A percentile compares a stretch with the other conserved stretches of the same genome.
Evolutionary conservation across 1,284 basidiomycete genomes (phyloP).

Genomic region (Cryptococcus deneoformans): DNA sequence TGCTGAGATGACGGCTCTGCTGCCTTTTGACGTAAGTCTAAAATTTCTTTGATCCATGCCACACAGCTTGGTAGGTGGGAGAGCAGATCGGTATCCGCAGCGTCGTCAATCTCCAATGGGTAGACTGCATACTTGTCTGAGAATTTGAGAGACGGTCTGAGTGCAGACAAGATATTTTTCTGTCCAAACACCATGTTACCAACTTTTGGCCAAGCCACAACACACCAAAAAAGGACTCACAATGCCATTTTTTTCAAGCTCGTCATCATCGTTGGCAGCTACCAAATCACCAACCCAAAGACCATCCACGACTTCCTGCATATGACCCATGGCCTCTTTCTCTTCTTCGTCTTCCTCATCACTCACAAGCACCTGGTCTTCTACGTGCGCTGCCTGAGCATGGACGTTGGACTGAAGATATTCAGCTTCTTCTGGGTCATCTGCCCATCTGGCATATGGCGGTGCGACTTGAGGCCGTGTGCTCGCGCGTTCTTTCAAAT

Average conservation of each 20-base stretch:
- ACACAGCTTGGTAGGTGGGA: constrained; percentile 71
- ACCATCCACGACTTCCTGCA: constrained; percentile 44
- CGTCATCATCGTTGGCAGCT: constrained; percentile 43
- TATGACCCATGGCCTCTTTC: constrained; percentile 31
- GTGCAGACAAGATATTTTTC: constrained; percentile 45
- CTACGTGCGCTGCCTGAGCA: constrained; percentile 8
- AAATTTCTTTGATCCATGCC: constrained; percentile 71
- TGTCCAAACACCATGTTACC: constrained; percentile 4
- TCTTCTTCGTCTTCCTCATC: constrained; percentile 17
- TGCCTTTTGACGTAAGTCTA: constrained; percentile 43
- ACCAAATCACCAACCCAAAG: constrained; percentile 50
- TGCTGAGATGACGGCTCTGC: neutral
- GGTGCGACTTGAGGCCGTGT: too few relatives aligned
- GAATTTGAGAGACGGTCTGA: constrained; percentile 38
- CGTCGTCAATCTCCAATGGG: constrained; percentile 48
- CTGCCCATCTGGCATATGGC: constrained; percentile 11
- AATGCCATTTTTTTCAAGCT: constrained; percentile 37
- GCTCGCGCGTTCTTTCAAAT: neutral
- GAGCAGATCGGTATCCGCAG: constrained; percentile 60
- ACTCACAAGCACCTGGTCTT: constrained; percentile 15
- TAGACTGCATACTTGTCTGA: constrained; percentile 32
- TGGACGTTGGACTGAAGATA: constrained; percentile 12
- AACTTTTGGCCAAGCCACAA: neutral
- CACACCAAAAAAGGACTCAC: constrained; percentile 36
- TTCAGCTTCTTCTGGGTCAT: constrained; percentile 36